Conservation (phyloP, 495 filamentous ascomycete genomes). For the Neurospora tetrasperma region DNA sequence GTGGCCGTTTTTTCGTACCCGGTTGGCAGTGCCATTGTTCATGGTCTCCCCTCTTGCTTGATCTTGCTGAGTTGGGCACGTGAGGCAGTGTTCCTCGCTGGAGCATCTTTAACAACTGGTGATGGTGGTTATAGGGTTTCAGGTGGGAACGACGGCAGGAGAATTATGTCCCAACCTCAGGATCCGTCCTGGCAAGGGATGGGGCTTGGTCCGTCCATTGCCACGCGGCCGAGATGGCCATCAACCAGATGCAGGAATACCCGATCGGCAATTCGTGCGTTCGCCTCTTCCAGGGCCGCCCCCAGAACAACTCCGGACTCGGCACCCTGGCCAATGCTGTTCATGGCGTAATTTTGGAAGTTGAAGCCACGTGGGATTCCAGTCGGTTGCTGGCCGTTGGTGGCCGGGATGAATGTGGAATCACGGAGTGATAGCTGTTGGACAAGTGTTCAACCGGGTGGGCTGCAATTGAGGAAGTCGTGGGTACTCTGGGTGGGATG, state of each 20-base stretch:
- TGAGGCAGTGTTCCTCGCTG: neutral
- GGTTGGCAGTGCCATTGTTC: neutral
- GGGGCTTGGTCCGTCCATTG: neutral
- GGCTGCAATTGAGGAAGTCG: neutral
- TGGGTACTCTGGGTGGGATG: neutral
- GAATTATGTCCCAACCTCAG: neutral
- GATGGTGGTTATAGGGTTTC: neutral
- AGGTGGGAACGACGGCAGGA: neutral
- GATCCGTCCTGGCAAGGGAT: neutral
- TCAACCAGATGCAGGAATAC: neutral
- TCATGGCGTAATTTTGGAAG: conserved; percentile 51
- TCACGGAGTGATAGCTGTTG: neutral
- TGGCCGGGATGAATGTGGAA: neutral
- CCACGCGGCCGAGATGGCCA: neutral
- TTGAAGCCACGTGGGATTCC: conserved; percentile 89
- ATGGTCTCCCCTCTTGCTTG: neutral
- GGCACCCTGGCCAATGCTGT: conserved; percentile 26
- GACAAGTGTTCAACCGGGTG: neutral
- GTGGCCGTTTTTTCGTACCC: neutral
- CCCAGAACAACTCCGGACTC: neutral
- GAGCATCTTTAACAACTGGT: neutral
- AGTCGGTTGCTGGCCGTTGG: conserved; percentile 55
- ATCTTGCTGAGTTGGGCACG: neutral
- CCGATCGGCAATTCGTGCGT: neutral
- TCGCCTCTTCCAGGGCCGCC: neutral